A percentile compares a stretch with the other conserved stretches of the same genome.
Conservation (phyloP, 169 alveolate genomes). For the Perkinsus marinus region DNA sequence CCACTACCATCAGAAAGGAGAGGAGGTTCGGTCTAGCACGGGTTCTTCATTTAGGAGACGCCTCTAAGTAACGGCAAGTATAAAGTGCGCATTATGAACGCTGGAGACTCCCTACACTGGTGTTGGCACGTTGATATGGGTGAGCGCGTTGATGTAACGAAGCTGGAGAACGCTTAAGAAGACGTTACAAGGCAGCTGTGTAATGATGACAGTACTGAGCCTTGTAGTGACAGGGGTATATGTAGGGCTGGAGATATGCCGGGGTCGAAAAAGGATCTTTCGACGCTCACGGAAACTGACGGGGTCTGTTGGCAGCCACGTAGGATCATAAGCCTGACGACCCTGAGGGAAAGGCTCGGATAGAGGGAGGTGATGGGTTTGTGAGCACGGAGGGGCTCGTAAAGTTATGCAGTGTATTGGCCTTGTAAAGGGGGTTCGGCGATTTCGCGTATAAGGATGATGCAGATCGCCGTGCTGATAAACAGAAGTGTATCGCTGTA, state of each 20-base stretch:
- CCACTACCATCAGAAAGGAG: too few relatives aligned
- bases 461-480: neutral
- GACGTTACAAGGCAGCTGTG: neutral
- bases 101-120: neutral
- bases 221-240: neutral
- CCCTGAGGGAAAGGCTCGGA: conserved; percentile 37
- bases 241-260: neutral
- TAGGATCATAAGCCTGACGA: conserved; percentile 45
- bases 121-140: neutral
- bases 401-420: neutral
- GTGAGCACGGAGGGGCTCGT: neutral
- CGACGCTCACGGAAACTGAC: neutral
- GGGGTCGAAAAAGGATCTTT: neutral
- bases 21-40: too few relatives aligned
- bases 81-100: neutral
- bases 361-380: conserved; percentile 8
- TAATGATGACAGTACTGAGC: neutral
- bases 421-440: neutral
- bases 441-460: neutral
- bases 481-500: neutral
- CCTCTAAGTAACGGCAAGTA: neutral
- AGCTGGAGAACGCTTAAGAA: neutral
- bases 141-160: neutral
- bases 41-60: neutral
- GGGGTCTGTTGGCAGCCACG: conserved; percentile 2